These are phyloP conservation scores for Camellia lanceoleosa DNA, from an alignment of 148 eudicot genomes.

Conservation along the genomic window DNA sequence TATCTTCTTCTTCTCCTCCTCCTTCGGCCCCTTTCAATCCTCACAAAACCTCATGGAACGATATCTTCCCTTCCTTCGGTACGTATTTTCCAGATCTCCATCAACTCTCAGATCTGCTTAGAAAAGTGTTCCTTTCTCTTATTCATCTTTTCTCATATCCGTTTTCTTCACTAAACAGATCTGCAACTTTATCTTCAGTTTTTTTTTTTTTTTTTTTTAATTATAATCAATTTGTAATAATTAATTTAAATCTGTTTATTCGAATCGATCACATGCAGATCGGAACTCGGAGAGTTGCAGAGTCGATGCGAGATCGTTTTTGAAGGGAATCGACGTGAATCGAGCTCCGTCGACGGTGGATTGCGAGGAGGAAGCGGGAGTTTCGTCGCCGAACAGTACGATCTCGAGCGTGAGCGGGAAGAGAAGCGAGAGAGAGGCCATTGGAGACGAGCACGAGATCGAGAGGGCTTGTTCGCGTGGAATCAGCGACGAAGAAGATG, in stretches of 20 bases:
- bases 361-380: conserved; percentile 65
- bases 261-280: conserved; percentile 27
- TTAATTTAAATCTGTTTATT: background rate
- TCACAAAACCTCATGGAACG: conserved; percentile 33
- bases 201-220: too few relatives aligned
- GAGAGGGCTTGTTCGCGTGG: conserved; percentile 58
- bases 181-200: background rate
- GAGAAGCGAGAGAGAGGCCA: conserved; percentile 46
- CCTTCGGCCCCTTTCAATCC: conserved; percentile 22
- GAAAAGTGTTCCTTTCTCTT: background rate
- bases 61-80: conserved; percentile 21
- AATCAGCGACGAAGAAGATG: conserved; percentile 75
- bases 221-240: too few relatives aligned
- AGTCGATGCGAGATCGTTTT: conserved; percentile 34
- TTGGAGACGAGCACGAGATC: conserved; percentile 39
- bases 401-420: conserved; percentile 73
- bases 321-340: conserved; percentile 64
- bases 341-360: conserved; percentile 29
- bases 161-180: background rate
- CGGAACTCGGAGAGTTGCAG: conserved; percentile 38
- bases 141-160: background rate
- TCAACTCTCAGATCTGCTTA: background rate
- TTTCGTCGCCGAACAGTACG: conserved; percentile 92
- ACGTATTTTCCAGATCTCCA: background rate
- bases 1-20: conserved; percentile 14